A percentile compares a stretch with the other conserved stretches of the same genome.
These are phyloP conservation scores for Leccinum broughii DNA, from an alignment of 768 basidiomycete species.

Conservation along the genomic window DNA sequence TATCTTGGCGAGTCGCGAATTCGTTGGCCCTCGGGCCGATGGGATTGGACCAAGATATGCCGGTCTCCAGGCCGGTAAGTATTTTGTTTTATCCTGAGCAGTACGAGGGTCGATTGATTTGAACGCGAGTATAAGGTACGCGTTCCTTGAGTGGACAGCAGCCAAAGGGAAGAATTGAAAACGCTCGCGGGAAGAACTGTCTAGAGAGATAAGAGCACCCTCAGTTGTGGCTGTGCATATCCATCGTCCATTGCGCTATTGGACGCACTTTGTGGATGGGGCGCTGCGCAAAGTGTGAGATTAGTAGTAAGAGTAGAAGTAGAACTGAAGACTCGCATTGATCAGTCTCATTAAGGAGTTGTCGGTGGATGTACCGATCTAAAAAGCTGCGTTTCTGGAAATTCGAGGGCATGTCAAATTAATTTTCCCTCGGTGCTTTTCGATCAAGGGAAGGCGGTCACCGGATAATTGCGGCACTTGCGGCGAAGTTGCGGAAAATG, in stretches of 20 bases:
- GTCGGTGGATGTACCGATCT: background rate
- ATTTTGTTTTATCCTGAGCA: background rate
- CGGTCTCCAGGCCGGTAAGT: background rate
- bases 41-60: conserved; percentile 11
- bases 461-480: background rate
- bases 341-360: conserved; percentile 9
- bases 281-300: conserved; percentile 7
- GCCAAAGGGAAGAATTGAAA: background rate
- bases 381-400: conserved; percentile 1
- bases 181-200: conserved; percentile 24
- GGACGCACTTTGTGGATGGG: conserved; percentile 9
- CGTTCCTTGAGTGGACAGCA: background rate
- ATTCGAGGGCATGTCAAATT: conserved; percentile 1
- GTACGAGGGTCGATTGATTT: background rate
- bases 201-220: conserved; percentile 18
- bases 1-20: conserved; percentile 20
- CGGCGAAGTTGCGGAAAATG: too few relatives aligned
- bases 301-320: background rate
- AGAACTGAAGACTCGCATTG: background rate
- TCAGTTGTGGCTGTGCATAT: conserved; percentile 15
- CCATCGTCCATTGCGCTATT: conserved; percentile 10
- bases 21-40: conserved; percentile 13
- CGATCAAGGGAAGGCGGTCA: conserved; percentile 8
- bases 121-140: background rate
- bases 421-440: conserved; percentile 19